Evolutionary conservation across 2,329 filamentous ascomycete genomes (phyloP), one percentile per base, ranked within the genome.

Genomic region (Herpomyces periplanetae): DNA sequence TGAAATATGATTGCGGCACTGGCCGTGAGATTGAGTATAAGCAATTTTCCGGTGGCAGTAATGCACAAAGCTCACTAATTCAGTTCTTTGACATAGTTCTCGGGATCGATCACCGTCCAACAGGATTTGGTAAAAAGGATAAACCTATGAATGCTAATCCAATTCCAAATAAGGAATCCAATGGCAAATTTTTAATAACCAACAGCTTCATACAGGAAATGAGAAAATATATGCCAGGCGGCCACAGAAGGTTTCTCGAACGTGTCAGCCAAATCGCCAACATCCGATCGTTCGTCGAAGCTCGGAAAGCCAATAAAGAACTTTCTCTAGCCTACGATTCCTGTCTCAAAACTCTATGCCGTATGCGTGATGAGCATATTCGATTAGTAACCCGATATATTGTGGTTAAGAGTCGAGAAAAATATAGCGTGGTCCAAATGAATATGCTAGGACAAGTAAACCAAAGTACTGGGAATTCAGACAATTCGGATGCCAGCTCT

Each of bases 141-240:
- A 61, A 51, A 35, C 41, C 42, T 8, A 33, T 23, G 22, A 27
- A 22, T 21, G 43, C 49, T 10, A 48, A 21, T 5, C 21, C 22
- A 19, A 21, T 19, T 8, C 25, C 56, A 3, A n/a, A n/a, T n/a
- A n/a, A n/a, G n/a, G n/a, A n/a, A n/a, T n/a, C n/a, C n/a, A n/a
- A n/a, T n/a, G n/a, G n/a, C n/a, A n/a, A n/a, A n/a, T n/a, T n/a
- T n/a, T n/a, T n/a, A n/a, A n/a, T n/a, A n/a, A 47, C 51, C 15
- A 57, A 87, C 41, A 84, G 80, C 31, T 96, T 96, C 41, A 75
- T 96, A 33, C 57, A 65, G 32, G 80, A 96, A 27, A 96, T 96
- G 80, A 63, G 75, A 23, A 53, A 53, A 17, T 96, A 96, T 41
- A 96, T 96, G 80, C 80, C 80, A 0, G 75, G 71, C 1, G 55